phyloP scores from a whole-genome alignment of 768 basidiomycete genomes.

The Aureoboletus auriporus region DNA sequence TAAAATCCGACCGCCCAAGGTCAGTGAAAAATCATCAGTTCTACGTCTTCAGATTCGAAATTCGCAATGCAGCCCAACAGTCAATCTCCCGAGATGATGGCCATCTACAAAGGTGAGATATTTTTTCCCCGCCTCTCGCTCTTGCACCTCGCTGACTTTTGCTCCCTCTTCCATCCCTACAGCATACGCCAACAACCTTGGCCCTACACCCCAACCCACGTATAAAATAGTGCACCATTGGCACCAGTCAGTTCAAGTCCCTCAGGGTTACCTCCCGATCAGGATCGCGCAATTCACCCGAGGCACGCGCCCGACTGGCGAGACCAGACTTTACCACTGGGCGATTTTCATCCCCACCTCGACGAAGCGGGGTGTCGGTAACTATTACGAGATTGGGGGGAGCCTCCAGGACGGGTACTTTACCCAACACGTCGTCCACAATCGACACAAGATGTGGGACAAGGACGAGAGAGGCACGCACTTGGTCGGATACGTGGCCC shows the following conservation, averaged over 20 bases:
- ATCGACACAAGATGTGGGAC: constrained; percentile 13
- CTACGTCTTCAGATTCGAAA: background rate
- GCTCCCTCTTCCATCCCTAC: background rate
- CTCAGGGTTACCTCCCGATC: constrained; percentile 13
- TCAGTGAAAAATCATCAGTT: constrained; percentile 1
- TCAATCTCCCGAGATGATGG: constrained; percentile 9
- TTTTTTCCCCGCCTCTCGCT: background rate
- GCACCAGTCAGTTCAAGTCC: constrained; percentile 6
- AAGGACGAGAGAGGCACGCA: constrained; percentile 10
- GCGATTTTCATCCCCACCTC: constrained; percentile 23
- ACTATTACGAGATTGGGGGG: constrained; percentile 17
- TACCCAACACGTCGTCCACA: constrained; percentile 13
- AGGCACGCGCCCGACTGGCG: constrained; percentile 1
- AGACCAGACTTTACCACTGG: constrained; percentile 8
- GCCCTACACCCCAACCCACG: background rate
- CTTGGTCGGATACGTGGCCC: constrained; percentile 10
- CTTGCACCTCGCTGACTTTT: no score
- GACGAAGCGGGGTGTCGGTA: constrained; percentile 13
- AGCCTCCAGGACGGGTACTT: constrained; percentile 10
- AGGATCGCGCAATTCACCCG: constrained; percentile 12
- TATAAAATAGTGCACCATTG: constrained; percentile 8
- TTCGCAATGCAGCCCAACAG: constrained; percentile 1
- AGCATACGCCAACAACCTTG: constrained; percentile 11
- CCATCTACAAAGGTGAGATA: constrained; percentile 2
- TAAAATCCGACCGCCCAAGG: constrained; percentile 5